These are phyloP conservation scores for Thymus mandschuricus DNA, from an alignment of 257 asterid species.

Conservation along the genomic window DNA sequence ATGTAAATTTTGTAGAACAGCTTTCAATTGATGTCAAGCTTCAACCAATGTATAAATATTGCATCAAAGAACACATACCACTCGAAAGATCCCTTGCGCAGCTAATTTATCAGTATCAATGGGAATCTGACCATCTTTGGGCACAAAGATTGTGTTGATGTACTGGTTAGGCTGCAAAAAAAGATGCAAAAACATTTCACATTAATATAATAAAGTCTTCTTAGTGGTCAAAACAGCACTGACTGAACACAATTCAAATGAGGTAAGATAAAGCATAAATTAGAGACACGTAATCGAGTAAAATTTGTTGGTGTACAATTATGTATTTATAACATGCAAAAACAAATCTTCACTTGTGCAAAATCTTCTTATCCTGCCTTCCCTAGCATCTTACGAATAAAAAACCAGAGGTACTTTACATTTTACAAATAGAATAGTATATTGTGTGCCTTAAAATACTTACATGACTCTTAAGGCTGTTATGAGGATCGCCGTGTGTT, in stretches of 20 bases:
- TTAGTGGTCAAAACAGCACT: background rate
- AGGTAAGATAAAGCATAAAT: slow-evolving; percentile 13
- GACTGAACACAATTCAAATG: background rate
- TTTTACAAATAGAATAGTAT: background rate
- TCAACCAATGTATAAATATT: background rate
- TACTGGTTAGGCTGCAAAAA: slow-evolving; percentile 72
- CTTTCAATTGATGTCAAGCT: background rate
- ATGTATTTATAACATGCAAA: background rate
- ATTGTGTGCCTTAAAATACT: slow-evolving; percentile 37
- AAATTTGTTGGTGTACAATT: background rate
- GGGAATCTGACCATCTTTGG: slow-evolving; percentile 72
- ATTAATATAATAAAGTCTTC: background rate
- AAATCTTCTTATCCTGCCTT: background rate
- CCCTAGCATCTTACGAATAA: background rate
- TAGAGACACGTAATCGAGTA: background rate
- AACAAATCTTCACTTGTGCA: background rate
- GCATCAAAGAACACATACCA: slow-evolving; percentile 52
- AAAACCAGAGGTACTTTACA: background rate
- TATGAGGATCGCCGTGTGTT: slow-evolving; percentile 70
- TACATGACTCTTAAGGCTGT: slow-evolving; percentile 68
- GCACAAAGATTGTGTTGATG: slow-evolving; percentile 77
- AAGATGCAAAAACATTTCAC: slow-evolving; percentile 27
- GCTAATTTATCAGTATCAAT: slow-evolving; percentile 57
- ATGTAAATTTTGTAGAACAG: background rate
- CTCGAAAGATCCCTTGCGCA: slow-evolving; percentile 63